phyloP scores from a whole-genome alignment of 2,329 filamentous ascomycete genomes.

The Aciculosporium take region DNA sequence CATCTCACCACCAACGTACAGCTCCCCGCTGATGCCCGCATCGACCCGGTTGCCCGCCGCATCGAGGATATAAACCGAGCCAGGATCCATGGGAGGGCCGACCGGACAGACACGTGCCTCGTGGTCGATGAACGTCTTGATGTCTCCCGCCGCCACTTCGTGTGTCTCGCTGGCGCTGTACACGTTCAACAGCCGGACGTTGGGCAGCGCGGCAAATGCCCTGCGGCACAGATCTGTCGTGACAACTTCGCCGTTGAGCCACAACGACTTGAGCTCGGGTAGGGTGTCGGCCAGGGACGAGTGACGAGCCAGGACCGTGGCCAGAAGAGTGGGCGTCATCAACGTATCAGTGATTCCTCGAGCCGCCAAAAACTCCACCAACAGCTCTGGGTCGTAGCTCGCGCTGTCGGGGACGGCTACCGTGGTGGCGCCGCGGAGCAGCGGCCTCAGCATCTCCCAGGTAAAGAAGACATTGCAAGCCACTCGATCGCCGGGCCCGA shows the following conservation, averaged over 20 bases:
- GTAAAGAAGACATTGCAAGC: conserved; percentile 85
- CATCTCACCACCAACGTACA: conserved; percentile 61
- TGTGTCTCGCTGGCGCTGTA: conserved; percentile 77
- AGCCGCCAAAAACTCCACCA: conserved; percentile 54
- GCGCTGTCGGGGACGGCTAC: conserved; percentile 60
- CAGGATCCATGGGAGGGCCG: conserved; percentile 52
- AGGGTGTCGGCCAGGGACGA: conserved; percentile 48
- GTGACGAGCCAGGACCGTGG: conserved; percentile 58
- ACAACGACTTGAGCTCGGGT: conserved; percentile 53
- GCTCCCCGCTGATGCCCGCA: conserved; percentile 50
- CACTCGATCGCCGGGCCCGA: conserved; percentile 58
- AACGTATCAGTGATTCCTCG: conserved; percentile 64
- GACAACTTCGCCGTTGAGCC: conserved; percentile 74
- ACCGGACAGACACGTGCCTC: conserved; percentile 58
- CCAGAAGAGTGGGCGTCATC: conserved; percentile 69
- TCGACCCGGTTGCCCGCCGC: conserved; percentile 52
- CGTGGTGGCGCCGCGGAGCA: conserved; percentile 62
- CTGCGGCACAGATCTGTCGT: conserved; percentile 61
- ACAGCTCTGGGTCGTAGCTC: conserved; percentile 62
- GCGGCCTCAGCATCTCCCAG: conserved; percentile 69
- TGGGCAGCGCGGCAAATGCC: conserved; percentile 52
- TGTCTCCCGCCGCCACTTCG: conserved; percentile 65
- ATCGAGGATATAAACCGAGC: conserved; percentile 59
- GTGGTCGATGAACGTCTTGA: conserved; percentile 49
- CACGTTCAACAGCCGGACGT: conserved; percentile 58